Evolutionary conservation across 2,329 filamentous ascomycete species (phyloP).

Genomic region (Scytalidium lignicola): DNA sequence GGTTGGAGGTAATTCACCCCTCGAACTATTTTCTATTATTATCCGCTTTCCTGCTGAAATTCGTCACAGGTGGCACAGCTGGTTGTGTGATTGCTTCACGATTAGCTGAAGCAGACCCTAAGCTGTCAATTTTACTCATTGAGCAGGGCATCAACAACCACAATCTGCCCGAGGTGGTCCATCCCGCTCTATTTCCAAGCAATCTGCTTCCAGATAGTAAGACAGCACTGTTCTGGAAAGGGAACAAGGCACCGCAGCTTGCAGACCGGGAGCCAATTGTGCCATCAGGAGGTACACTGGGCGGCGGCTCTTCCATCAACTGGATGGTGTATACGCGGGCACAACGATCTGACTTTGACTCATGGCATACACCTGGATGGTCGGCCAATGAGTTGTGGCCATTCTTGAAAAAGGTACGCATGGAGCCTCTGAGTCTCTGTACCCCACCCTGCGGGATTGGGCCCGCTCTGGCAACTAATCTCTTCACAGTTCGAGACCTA

Average conservation of each 20-base stretch:
- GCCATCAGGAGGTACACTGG: slow-evolving; percentile 34
- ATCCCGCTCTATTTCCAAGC: slow-evolving; percentile 39
- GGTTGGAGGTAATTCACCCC: slow-evolving; percentile 8
- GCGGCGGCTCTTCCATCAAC: slow-evolving; percentile 39
- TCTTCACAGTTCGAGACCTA: slow-evolving; percentile 47
- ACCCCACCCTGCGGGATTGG: no score
- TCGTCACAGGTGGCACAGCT: slow-evolving; percentile 31
- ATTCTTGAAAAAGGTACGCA: slow-evolving; percentile 37
- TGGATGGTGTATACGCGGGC: slow-evolving; percentile 30
- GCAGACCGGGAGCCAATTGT: slow-evolving; percentile 30
- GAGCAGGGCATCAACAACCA: slow-evolving; percentile 45
- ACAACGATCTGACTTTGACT: slow-evolving; percentile 40
- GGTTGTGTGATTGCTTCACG: slow-evolving; percentile 39
- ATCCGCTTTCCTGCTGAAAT: no score
- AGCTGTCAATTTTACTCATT: slow-evolving; percentile 41
- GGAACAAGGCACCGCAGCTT: slow-evolving; percentile 34
- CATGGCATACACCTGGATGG: slow-evolving; percentile 47
- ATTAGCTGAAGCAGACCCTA: slow-evolving; percentile 38
- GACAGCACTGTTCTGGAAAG: slow-evolving; percentile 39
- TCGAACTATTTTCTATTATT: not conserved
- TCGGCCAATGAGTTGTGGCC: slow-evolving; percentile 43
- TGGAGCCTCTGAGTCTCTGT: not conserved
- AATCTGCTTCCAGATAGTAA: slow-evolving; percentile 39
- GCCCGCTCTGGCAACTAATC: no score
- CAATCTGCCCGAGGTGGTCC: slow-evolving; percentile 36